Evolutionary conservation across 305 asterid genomes (phyloP).

Genomic region (Rubia peregrina): DNA sequence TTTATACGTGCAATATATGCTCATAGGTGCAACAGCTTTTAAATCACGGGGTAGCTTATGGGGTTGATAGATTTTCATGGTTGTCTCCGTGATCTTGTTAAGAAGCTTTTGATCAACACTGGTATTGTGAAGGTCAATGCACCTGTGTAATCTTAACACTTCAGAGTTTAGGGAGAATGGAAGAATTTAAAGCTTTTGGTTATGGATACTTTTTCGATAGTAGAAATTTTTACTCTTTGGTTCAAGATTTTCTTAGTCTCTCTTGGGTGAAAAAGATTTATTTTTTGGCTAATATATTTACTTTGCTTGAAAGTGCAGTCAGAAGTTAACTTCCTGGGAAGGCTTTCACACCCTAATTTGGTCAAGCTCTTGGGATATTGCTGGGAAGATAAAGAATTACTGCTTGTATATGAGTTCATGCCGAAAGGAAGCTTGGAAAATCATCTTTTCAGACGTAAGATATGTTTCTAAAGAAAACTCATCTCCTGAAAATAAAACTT

Average conservation of each 20-base stretch:
- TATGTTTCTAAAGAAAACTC: slow-evolving; percentile 8
- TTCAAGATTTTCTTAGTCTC: background rate
- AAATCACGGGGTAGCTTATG: background rate
- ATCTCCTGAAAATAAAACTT: slow-evolving; percentile 6
- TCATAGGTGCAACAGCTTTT: background rate
- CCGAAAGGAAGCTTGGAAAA: slow-evolving; percentile 82
- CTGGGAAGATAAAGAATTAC: slow-evolving; percentile 69
- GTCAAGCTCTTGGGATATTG: slow-evolving; percentile 90
- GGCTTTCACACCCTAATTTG: slow-evolving; percentile 80
- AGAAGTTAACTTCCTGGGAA: slow-evolving; percentile 84
- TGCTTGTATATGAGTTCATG: slow-evolving; percentile 87
- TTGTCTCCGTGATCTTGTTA: background rate
- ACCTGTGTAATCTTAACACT: background rate
- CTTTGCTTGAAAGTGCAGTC: slow-evolving; percentile 51
- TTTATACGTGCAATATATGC: background rate
- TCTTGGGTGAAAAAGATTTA: background rate
- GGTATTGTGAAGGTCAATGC: background rate
- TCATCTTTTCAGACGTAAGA: slow-evolving; percentile 91
- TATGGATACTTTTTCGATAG: background rate
- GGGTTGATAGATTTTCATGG: background rate
- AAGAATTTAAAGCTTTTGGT: background rate
- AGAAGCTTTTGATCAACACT: background rate
- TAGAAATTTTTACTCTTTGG: background rate
- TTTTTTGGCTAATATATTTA: background rate
- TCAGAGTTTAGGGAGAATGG: background rate